Conservation (phyloP, 352 stramenopile genomes). For the Globisporangium nodosum region DNA sequence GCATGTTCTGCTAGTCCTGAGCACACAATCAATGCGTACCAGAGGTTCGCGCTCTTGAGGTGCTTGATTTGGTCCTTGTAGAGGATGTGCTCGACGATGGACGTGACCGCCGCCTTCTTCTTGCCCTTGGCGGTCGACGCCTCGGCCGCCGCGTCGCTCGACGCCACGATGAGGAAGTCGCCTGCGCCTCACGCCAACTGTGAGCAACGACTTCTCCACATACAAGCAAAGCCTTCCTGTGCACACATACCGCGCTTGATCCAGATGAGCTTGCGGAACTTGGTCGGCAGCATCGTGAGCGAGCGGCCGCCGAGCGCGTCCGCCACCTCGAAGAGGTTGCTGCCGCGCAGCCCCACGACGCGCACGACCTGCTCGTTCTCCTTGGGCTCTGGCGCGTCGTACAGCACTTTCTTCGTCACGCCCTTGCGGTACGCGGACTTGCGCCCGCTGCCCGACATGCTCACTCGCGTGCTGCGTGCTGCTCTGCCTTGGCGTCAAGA, state of each 20-base stretch:
- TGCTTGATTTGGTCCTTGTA: constrained; percentile 99
- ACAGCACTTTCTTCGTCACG: constrained; percentile 89
- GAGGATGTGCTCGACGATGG: constrained; percentile 94
- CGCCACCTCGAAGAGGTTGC: constrained; percentile 95
- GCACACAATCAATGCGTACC: constrained; percentile 28
- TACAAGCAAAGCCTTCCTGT: not conserved
- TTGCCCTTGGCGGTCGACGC: constrained; percentile 78
- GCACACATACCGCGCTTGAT: constrained; percentile 85
- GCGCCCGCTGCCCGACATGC: constrained; percentile 84
- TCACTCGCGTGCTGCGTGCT: constrained; percentile 1
- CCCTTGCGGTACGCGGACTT: constrained; percentile 91
- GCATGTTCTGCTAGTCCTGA: not conserved
- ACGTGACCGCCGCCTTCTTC: constrained; percentile 87
- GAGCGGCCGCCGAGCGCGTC: constrained; percentile 46
- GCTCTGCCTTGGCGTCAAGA: not conserved
- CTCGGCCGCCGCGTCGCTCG: constrained; percentile 58
- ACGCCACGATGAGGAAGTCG: constrained; percentile 94
- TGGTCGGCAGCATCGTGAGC: constrained; percentile 95
- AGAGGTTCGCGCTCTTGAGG: constrained; percentile 92
- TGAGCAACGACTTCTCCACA: too few species aligned
- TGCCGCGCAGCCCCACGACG: constrained; percentile 89
- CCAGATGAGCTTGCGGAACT: constrained; percentile 98
- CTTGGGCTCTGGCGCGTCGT: constrained; percentile 86
- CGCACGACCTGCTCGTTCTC: constrained; percentile 90
- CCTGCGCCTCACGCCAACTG: constrained; percentile 25